Conservation (phyloP, 1,284 basidiomycete genomes). For the Somion occarium region DNA sequence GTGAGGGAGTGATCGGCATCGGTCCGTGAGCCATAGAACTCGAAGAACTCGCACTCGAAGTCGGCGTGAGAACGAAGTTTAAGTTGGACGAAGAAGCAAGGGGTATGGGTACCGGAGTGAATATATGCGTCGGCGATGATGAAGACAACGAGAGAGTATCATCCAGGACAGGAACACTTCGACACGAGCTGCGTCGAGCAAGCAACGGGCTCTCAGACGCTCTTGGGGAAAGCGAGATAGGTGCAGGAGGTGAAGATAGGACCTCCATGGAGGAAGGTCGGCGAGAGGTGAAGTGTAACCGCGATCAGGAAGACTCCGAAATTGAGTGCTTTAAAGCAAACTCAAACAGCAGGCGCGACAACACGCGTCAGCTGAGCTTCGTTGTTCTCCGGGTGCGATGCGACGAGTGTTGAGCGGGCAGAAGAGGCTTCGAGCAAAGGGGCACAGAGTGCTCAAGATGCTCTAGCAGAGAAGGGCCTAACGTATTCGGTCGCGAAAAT, state of each 20-base stretch:
- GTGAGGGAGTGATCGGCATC: conserved; percentile 8
- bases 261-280: conserved; percentile 1
- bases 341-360: background rate
- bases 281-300: background rate
- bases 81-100: background rate
- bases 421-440: background rate
- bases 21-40: background rate
- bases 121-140: conserved; percentile 12
- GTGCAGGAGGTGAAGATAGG: conserved; percentile 1
- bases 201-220: background rate
- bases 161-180: conserved; percentile 9
- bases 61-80: conserved; percentile 1
- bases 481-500: conserved; percentile 1
- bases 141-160: conserved; percentile 14
- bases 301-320: background rate
- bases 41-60: background rate
- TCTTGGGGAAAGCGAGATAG: background rate
- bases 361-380: background rate
- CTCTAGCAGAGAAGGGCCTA: background rate
- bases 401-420: background rate
- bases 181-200: background rate
- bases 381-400: background rate
- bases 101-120: conserved; percentile 12
- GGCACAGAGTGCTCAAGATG: background rate
- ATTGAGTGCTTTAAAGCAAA: background rate